A percentile compares a stretch with the other conserved stretches of the same genome.
Conservation (phyloP, 1,139 yeast species). For the Zygotorulaspora mrakii region DNA sequence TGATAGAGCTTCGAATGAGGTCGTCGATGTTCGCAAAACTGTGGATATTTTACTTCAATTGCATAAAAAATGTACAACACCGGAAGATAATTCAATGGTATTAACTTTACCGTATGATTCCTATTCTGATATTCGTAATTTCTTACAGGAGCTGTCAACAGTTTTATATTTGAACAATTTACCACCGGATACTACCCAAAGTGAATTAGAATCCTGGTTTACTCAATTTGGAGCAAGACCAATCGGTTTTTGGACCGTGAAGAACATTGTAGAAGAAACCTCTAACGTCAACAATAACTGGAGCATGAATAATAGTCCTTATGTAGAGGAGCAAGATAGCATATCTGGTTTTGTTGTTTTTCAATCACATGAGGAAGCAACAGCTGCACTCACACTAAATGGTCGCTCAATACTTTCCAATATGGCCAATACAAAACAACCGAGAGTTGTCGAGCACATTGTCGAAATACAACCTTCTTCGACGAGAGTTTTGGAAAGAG, state of each 20-base stretch:
- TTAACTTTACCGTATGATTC: conserved; percentile 73
- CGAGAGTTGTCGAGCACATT: conserved; percentile 58
- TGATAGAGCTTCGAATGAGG: conserved; percentile 5
- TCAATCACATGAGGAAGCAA: conserved; percentile 80
- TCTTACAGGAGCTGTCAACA: conserved; percentile 68
- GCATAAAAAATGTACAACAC: conserved; percentile 51
- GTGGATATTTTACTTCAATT: conserved; percentile 43
- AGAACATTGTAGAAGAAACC: conserved; percentile 37
- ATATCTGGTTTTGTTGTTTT: conserved; percentile 83
- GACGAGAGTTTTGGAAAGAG: conserved; percentile 68
- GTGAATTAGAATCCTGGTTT: conserved; percentile 89
- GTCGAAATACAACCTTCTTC: conserved; percentile 88
- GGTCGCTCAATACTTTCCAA: conserved; percentile 45
- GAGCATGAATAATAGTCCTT: conserved; percentile 32
- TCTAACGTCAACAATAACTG: conserved; percentile 23
- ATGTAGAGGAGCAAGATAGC: conserved; percentile 36
- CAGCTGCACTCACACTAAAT: conserved; percentile 69
- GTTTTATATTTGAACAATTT: conserved; percentile 75
- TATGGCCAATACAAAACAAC: conserved; percentile 36
- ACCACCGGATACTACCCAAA: conserved; percentile 82
- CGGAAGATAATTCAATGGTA: conserved; percentile 52
- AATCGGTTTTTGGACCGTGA: conserved; percentile 83
- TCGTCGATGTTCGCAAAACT: conserved; percentile 15
- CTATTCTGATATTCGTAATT: conserved; percentile 63
- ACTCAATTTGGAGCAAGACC: conserved; percentile 84